phyloP scores from a whole-genome alignment of 2,329 filamentous ascomycete species.

The Aspergillus puulaauensis region DNA sequence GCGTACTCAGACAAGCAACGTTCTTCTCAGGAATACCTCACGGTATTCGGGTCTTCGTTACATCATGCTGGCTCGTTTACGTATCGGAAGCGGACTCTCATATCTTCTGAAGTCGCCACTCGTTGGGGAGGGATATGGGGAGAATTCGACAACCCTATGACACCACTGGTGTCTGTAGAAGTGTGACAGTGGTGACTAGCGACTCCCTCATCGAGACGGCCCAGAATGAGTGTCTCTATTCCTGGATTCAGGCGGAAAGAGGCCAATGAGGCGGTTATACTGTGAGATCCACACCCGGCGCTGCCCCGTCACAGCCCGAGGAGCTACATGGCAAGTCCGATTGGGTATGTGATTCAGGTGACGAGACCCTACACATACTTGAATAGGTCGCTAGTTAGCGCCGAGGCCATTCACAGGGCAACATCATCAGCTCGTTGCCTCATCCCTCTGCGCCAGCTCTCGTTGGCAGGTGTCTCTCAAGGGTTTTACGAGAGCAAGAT shows the following conservation, averaged over 20 bases:
- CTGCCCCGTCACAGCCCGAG: constrained; percentile 6
- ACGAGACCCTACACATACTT: constrained; percentile 8
- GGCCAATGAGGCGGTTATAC: constrained; percentile 9
- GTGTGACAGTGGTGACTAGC: constrained; percentile 1
- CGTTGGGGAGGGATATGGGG: background rate
- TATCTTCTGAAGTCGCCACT: background rate
- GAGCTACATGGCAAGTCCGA: constrained; percentile 8
- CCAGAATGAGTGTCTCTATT: constrained; percentile 1
- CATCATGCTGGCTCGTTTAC: background rate
- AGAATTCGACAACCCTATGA: background rate
- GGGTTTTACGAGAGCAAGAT: background rate
- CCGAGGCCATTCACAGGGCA: background rate
- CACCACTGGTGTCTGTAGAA: background rate
- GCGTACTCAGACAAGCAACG: background rate
- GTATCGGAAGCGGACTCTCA: background rate
- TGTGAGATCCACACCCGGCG: constrained; percentile 10
- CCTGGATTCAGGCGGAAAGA: background rate
- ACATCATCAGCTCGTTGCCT: background rate
- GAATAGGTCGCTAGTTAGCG: background rate
- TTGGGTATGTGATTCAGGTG: constrained; percentile 9
- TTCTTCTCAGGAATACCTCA: background rate
- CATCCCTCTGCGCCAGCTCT: background rate
- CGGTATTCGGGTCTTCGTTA: background rate
- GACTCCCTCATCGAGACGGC: background rate
- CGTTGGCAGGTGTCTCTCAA: background rate